A percentile compares a stretch with the other conserved stretches of the same genome.
These are phyloP conservation scores for Kalmusia sp. DNA, from an alignment of 2,329 filamentous ascomycete genomes.

Conservation along the genomic window DNA sequence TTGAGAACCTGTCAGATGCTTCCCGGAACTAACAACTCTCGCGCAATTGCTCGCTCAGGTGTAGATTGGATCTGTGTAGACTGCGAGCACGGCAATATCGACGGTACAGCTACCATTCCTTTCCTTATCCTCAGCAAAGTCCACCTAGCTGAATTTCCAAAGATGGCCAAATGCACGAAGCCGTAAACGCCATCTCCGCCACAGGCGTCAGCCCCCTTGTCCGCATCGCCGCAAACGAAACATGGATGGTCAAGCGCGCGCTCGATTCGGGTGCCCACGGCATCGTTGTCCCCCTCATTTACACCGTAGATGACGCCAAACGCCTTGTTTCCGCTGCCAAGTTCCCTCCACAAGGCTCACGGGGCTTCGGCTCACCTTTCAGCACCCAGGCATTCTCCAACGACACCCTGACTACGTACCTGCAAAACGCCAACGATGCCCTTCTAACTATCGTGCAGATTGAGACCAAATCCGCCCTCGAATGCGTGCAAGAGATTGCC, in stretches of 20 bases:
- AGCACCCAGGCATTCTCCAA: constrained; percentile 56
- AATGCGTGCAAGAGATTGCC: constrained; percentile 56
- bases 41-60: constrained; percentile 60
- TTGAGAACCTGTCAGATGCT: constrained; percentile 49
- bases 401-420: constrained; percentile 54
- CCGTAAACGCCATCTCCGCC: constrained; percentile 57
- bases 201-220: constrained; percentile 54
- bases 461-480: constrained; percentile 52
- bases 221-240: constrained; percentile 62
- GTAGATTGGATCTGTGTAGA: constrained; percentile 64
- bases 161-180: constrained; percentile 63
- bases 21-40: constrained; percentile 61
- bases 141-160: constrained; percentile 11
- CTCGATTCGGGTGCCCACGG: constrained; percentile 67
- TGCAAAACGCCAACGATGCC: constrained; percentile 62
- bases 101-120: constrained; percentile 45
- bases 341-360: constrained; percentile 62
- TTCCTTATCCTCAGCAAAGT: not conserved
- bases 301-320: constrained; percentile 60
- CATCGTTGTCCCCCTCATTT: constrained; percentile 62
- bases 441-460: constrained; percentile 60
- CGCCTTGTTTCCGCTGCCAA: constrained; percentile 61
- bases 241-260: constrained; percentile 69
- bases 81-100: constrained; percentile 64
- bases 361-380: constrained; percentile 65